A percentile compares a stretch with the other conserved stretches of the same genome.
phyloP scores from a whole-genome alignment of 352 stramenopile genomes.

The Globisporangium solare region DNA sequence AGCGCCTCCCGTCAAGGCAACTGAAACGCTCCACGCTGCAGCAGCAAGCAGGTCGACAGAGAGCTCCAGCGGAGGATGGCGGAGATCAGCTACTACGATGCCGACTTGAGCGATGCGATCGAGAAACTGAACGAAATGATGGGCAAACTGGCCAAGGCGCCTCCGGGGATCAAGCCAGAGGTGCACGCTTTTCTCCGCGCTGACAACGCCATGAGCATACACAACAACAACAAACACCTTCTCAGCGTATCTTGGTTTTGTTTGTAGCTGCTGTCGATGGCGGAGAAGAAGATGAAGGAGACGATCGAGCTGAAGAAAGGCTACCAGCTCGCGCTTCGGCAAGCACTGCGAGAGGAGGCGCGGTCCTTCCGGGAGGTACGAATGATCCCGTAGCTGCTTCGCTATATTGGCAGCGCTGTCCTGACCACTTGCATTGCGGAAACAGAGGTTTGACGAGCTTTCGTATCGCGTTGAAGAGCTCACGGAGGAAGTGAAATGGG shows the following conservation, averaged over 20 bases:
- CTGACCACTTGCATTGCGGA: background rate
- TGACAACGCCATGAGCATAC: background rate
- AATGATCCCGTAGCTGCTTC: background rate
- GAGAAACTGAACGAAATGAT: conserved; percentile 84
- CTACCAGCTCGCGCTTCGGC: conserved; percentile 73
- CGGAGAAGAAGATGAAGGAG: conserved; percentile 82
- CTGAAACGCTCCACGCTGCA: background rate
- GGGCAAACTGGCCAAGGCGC: conserved; percentile 77
- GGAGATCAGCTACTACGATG: conserved; percentile 87
- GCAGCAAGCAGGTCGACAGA: background rate
- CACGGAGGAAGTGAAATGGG: conserved; percentile 74
- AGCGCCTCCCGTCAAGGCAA: background rate
- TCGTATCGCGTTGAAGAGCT: conserved; percentile 76
- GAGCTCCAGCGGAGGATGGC: conserved; percentile 35
- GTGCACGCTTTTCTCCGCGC: conserved; percentile 16
- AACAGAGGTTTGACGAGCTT: conserved; percentile 83
- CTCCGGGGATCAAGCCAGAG: conserved; percentile 61
- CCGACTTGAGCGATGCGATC: conserved; percentile 78
- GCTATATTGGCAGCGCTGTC: background rate
- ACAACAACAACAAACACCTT: too few relatives aligned
- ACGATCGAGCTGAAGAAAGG: conserved; percentile 83
- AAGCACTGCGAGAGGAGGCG: conserved; percentile 67
- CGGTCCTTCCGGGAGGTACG: conserved; percentile 63
- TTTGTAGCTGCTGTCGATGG: conserved; percentile 59
- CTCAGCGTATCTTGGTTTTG: background rate